phyloP scores from a whole-genome alignment of 2,329 filamentous ascomycete genomes.

The Aspergillus cejpii region DNA sequence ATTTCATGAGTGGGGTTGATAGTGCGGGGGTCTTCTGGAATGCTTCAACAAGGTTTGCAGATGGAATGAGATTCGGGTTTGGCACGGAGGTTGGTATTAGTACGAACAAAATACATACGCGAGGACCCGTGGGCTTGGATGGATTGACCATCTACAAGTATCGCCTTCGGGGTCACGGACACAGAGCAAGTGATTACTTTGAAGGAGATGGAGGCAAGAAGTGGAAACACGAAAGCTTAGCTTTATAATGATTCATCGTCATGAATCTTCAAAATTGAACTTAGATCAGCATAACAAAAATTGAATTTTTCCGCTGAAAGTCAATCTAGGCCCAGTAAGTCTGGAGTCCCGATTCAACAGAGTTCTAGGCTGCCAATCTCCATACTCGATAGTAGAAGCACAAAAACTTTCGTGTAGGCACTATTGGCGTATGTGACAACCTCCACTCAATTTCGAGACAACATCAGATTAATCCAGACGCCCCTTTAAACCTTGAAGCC shows the following conservation, averaged over 20 bases:
- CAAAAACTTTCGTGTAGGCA: background rate
- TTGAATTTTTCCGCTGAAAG: background rate
- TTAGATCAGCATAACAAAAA: background rate
- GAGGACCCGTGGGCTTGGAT: slow-evolving; percentile 88
- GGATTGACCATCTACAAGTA: slow-evolving; percentile 98
- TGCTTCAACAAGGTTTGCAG: slow-evolving; percentile 84
- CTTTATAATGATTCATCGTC: slow-evolving; percentile 1
- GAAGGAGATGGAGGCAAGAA: slow-evolving; percentile 47
- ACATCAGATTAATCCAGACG: slow-evolving; percentile 4
- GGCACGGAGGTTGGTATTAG: slow-evolving; percentile 97
- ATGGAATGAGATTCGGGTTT: slow-evolving; percentile 96
- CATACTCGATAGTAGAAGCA: background rate
- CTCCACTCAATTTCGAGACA: slow-evolving; percentile 12
- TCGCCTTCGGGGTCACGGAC: slow-evolving; percentile 74
- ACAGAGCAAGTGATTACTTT: slow-evolving; percentile 68
- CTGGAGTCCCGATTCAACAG: background rate
- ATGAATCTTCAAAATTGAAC: background rate
- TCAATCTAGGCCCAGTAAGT: background rate
- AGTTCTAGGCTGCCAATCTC: background rate
- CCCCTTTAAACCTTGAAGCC: slow-evolving; percentile 97
- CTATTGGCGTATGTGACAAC: slow-evolving; percentile 18
- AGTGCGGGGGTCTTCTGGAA: slow-evolving; percentile 96
- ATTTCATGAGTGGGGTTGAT: slow-evolving; percentile 79
- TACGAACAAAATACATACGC: slow-evolving; percentile 95
- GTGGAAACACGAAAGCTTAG: slow-evolving; percentile 52